Percentiles rank a stretch among this genome's conserved stretches.
phyloP scores from a whole-genome alignment of 2,329 filamentous ascomycete species.

The Cadophora sp. region DNA sequence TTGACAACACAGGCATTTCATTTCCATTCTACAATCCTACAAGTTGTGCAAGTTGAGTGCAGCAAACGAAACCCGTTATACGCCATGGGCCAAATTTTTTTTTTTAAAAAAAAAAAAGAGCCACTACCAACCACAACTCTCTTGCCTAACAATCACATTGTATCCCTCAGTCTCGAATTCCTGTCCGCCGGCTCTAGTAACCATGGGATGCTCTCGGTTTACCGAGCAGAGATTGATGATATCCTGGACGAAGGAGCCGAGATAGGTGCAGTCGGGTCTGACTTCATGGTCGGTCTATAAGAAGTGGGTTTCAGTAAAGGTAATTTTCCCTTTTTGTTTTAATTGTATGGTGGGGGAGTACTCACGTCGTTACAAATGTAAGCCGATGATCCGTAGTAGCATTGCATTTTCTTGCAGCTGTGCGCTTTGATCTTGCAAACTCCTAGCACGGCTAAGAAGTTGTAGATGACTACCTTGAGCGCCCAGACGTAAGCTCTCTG shows the following conservation, averaged over 20 bases:
- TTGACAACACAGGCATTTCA: no score
- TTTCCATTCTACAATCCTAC: no score
- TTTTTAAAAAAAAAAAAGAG: no score
- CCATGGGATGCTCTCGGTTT: background rate
- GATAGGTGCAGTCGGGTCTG: background rate
- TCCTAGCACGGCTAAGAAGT: background rate
- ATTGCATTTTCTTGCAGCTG: constrained; percentile 3
- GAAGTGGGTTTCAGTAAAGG: no score
- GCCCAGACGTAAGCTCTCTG: constrained; percentile 3
- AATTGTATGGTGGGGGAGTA: background rate
- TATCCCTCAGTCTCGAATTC: background rate
- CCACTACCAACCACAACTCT: background rate
- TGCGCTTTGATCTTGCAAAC: constrained; percentile 8
- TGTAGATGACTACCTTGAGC: background rate
- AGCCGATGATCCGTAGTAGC: constrained; percentile 8
- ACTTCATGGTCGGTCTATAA: background rate
- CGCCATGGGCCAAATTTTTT: no score
- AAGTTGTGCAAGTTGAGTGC: background rate
- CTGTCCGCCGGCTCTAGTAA: background rate
- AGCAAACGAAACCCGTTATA: background rate
- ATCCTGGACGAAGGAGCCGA: background rate
- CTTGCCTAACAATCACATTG: constrained; percentile 1
- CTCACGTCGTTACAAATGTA: constrained; percentile 10
- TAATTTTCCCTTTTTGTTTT: no score
- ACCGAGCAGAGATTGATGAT: background rate